Evolutionary conservation across 306 rosid genomes (phyloP).

Genomic region (Cicer cuneatum): DNA sequence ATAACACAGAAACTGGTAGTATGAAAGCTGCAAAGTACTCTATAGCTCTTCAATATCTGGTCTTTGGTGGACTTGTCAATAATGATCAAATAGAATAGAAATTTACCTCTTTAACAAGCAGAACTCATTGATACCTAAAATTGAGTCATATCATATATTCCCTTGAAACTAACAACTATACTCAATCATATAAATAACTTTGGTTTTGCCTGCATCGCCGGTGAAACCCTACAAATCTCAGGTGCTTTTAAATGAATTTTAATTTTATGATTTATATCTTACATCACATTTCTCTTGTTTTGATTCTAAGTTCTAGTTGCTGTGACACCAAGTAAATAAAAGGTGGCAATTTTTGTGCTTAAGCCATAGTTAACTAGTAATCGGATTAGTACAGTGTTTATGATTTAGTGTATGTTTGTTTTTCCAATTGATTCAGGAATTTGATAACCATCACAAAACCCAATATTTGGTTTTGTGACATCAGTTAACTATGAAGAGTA

Average conservation of each 20-base stretch:
- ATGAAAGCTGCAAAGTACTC: conserved; percentile 70
- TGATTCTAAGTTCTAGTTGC: not conserved
- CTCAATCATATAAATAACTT: conserved; percentile 12
- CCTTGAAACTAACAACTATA: not conserved
- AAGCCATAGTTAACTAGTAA: not conserved
- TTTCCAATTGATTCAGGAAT: not conserved
- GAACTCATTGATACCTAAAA: conserved; percentile 14
- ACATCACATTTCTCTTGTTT: not conserved
- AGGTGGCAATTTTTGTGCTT: not conserved
- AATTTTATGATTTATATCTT: conserved; percentile 15
- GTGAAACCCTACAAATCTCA: not conserved
- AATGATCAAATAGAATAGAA: conserved; percentile 46
- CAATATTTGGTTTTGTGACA: not conserved
- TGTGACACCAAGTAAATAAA: not conserved
- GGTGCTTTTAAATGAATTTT: conserved; percentile 13
- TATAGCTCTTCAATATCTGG: conserved; percentile 78
- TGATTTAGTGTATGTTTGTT: not conserved
- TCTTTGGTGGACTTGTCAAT: conserved; percentile 58
- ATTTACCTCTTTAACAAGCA: conserved; percentile 10
- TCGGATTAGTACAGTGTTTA: not conserved
- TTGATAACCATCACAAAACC: not conserved
- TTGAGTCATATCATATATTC: not conserved
- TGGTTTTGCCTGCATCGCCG: not conserved
- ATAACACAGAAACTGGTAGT: conserved; percentile 27
- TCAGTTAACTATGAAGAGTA: conserved; percentile 13